Percentiles rank a stretch among this genome's conserved stretches.
Evolutionary conservation across 2,329 filamentous ascomycete genomes (phyloP).

Genomic region (Talaromyces marneffei): DNA sequence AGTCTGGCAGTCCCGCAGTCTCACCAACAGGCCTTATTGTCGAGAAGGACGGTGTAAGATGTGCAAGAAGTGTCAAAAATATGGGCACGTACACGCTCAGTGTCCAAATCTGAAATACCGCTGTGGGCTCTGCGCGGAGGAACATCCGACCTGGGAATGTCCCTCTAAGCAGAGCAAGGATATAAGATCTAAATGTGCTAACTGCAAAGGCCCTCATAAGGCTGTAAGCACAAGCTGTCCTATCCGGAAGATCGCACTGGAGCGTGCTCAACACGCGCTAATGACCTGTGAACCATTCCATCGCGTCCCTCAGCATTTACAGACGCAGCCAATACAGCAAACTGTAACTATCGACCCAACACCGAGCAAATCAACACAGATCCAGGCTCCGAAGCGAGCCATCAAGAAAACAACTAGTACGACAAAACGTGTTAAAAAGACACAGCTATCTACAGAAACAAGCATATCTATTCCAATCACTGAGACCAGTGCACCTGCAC

Average conservation of each 20-base stretch:
- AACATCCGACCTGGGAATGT: not conserved
- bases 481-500: no score
- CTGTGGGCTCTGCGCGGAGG: not conserved
- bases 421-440: not conserved
- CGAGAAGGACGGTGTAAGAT: not conserved
- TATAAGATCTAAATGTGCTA: not conserved
- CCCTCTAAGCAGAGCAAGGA: not conserved
- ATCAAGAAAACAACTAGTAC: not conserved
- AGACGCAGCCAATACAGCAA: not conserved
- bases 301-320: not conserved
- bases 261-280: not conserved
- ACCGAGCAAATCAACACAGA: not conserved
- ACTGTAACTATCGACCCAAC: not conserved
- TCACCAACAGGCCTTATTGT: not conserved
- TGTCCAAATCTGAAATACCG: not conserved
- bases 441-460: not conserved
- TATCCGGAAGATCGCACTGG: not conserved
- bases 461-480: rapidly evolving
- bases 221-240: not conserved
- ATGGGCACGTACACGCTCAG: not conserved
- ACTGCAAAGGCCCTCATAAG: not conserved
- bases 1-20: not conserved
- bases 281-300: not conserved
- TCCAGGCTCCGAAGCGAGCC: not conserved
- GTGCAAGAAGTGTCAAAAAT: not conserved